Evolutionary conservation across 768 basidiomycete species (phyloP), one percentile per base, ranked within the genome.

Genomic region (Leccinum obscurum): DNA sequence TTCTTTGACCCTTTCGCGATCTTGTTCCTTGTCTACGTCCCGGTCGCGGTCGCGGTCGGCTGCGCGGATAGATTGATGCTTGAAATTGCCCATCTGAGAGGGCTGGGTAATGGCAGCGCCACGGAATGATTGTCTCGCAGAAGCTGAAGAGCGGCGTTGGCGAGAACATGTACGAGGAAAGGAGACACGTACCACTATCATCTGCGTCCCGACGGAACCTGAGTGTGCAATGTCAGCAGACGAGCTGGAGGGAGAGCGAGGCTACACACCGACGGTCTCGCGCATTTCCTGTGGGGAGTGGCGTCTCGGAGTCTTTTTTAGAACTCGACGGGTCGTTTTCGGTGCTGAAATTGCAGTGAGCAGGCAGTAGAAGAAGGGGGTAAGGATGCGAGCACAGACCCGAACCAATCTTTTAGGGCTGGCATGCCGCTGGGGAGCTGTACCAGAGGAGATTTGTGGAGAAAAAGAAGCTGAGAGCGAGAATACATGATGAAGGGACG

Each of bases 61-160:
- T 15, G 83, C 78, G 56, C 90, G 89, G 66, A 88, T 75, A 11
- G 92, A 91, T 65, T 94, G 92, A 68, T 93, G 92, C 70, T 92
- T 90, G 74, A 94, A 94, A 70, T 92, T 93, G 52, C 92, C 92
- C 92, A 94, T 94, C 76, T 93, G 92, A 37, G 92, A 91, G 28
- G 91, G 90, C 67, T 94, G 92, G 26, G 89, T 83, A 53, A 89
- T 66, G 26, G 74, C 64, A 14, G 74, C 79, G 13, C 90, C 82
- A 32, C 90, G 85, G 69, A 92, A 93, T 7, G 85, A 81, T 26
- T 88, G 83, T 59, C 92, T 82, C 11, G 84, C 68, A 50, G 85
- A 73, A 55, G 80, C 74, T 74, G 86, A 83, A 83, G 48, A 37
- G 52, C 26, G 39, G 28, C 2, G 41, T 69, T 32, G 62, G 57